Evolutionary conservation across 345 rosid species (phyloP), one percentile per base, ranked within the genome.

Genomic region (Alliaria petiolata): DNA sequence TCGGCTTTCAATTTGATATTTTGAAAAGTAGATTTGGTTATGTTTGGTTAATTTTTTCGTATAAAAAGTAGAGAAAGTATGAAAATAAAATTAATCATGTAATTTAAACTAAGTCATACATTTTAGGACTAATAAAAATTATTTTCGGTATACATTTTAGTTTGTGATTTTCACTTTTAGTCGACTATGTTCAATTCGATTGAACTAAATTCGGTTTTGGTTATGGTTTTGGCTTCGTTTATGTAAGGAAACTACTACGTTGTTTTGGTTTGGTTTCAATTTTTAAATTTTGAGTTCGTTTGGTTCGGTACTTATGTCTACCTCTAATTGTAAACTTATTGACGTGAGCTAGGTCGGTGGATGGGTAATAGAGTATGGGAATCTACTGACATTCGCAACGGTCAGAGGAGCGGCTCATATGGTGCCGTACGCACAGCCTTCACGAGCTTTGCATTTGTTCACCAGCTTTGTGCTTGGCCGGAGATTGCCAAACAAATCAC

Each of bases 341-440:
- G 8, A 20, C 2, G 13, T 62, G 30, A 22, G 3, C 8, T 55
- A 93, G 97, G 95, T 93, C 3, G 97, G 91, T 0, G 98, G 97
- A 3, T 90, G 96, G 97, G 87, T 70, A 0, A 89, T 80, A 16
- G 96, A 93, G 62, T 93, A 93, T 47, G 96, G 96, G 16, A 83
- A 87, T 9, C 28, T 89, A 22, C 54, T 93, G 61, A 93, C 89
- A 8, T 93, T 93, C 65, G 89, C 85, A 42, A 93, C 95, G 0
- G 96, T 90, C 8, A 79, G 98, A 53, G 96, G 95, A 17, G 92
- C 98, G 10, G 85, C 96, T 34, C 98, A 93, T 83, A 93, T 93
- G 98, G 98, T 93, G 46, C 98, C 98, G 0, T 89, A 84, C 36
- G 82, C 97, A 7, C 96, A 93, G 62, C 96, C 96, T 44, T 87